Evolutionary conservation across 352 stramenopile species (phyloP), one percentile per base, ranked within the genome.

Genomic region (Blastocystis sp.): DNA sequence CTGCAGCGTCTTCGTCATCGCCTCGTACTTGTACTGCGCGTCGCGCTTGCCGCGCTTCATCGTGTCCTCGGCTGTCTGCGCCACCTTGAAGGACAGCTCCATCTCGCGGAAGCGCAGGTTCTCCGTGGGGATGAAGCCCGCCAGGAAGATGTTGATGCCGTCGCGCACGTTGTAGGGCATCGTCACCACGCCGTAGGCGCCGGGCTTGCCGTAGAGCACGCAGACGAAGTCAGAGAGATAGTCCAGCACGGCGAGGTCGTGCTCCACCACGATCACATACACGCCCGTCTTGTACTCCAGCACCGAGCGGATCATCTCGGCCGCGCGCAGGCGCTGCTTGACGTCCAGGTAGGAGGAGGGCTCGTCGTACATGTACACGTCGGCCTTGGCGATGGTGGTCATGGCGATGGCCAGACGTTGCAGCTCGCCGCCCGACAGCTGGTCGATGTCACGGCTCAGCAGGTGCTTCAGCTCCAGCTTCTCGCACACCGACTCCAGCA

Each of bases 301-400:
- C 89, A 99, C 94, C 57, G 95, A 94, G 62, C 97, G 95, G 90
- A 99, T 99, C 89, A 98, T 96, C 28, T 97, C 91, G 43, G 96
- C 97, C 2, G 97, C 97, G 89, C 97, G 98, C 19, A 99, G 93
- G 90, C 97, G 93, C 92, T 99, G 97, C 87, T 97, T 97, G 60
- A 99, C 97, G 92, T 99, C 97, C 70, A 99, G 91, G 91, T 99
- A 99, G 64, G 95, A 98, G 28, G 95, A 98, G 4, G 97, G 97
- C 91, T 99, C 97, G 89, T 99, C 97, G 91, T 99, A 99, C 96
- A 99, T 99, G 94, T 99, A 99, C 42, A 99, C 98, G 92, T 99
- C 96, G 38, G 94, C 94, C 52, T 95, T 92, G 89, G 98, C 94
- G 48, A 98, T 93, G 2, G 95, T 94, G 62, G 98, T 95, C 38